Evolutionary conservation across 164 flowering plant species (phyloP).

Genomic region (Saururus chinensis): DNA sequence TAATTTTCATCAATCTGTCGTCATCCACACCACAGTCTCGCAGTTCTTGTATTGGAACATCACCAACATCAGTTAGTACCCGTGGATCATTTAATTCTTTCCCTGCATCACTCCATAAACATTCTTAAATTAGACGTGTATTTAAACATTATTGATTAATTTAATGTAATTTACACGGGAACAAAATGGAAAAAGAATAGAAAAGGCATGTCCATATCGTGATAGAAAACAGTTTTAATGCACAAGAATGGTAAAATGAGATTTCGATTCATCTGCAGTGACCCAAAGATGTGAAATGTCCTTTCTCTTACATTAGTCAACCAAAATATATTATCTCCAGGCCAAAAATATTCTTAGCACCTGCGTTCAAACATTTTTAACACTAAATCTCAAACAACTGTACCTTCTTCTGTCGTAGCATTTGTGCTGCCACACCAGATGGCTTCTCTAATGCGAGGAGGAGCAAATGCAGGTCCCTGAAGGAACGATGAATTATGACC

Average conservation of each 20-base stretch:
- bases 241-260: background rate
- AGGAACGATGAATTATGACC: conserved; percentile 98
- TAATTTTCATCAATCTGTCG: conserved; percentile 74
- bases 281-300: background rate
- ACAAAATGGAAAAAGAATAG: background rate
- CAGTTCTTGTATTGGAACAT: conserved; percentile 91
- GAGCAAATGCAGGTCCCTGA: conserved; percentile 99
- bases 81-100: conserved; percentile 78
- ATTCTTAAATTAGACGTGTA: background rate
- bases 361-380: no score
- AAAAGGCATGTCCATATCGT: background rate
- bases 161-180: background rate
- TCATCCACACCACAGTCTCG: conserved; percentile 96
- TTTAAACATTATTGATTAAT: background rate
- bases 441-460: conserved; percentile 95
- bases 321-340: no score
- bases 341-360: no score
- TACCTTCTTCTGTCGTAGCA: conserved; percentile 89
- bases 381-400: conserved; percentile 9
- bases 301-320: no score
- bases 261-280: background rate
- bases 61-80: conserved; percentile 93
- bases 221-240: background rate
- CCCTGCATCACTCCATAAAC: conserved; percentile 38
- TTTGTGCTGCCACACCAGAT: conserved; percentile 99